Conservation (phyloP, 2,329 filamentous ascomycete species). For the Pseudopithomyces chartarum region DNA sequence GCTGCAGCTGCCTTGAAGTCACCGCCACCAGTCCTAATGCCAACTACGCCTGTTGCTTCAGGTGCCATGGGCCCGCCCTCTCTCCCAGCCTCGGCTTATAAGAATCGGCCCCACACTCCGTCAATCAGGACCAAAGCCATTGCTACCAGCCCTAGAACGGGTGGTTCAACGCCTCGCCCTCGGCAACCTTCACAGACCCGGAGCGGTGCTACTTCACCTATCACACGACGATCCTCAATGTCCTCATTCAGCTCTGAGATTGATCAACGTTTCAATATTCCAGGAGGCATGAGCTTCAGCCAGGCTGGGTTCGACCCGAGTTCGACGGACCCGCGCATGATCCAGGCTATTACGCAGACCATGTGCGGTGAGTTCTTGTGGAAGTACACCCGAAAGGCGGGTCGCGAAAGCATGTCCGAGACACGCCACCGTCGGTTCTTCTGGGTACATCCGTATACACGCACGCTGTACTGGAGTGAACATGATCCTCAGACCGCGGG, state of each 20-base stretch:
- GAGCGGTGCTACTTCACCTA: conserved; percentile 54
- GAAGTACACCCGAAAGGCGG: conserved; percentile 97
- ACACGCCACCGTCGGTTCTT: conserved; percentile 95
- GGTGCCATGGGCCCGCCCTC: conserved; percentile 81
- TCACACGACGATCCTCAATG: conserved; percentile 78
- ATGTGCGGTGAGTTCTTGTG: conserved; percentile 99
- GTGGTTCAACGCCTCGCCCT: conserved; percentile 63
- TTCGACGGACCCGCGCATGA: conserved; percentile 93
- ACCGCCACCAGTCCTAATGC: conserved; percentile 38
- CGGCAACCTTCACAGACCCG: conserved; percentile 49
- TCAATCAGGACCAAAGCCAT: conserved; percentile 49
- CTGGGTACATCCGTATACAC: conserved; percentile 98
- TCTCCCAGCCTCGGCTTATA: conserved; percentile 77
- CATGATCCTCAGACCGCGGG: conserved; percentile 80
- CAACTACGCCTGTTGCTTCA: conserved; percentile 62
- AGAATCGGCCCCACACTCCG: conserved; percentile 49
- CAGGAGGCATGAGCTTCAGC: conserved; percentile 51
- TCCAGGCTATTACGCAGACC: conserved; percentile 97
- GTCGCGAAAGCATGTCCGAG: conserved; percentile 84
- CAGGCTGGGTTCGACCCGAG: conserved; percentile 65
- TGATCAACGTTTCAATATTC: conserved; percentile 83
- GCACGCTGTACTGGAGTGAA: conserved; percentile 96
- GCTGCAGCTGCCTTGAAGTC: conserved; percentile 71
- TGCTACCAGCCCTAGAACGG: conserved; percentile 49
- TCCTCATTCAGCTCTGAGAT: conserved; percentile 96